phyloP scores from a whole-genome alignment of 1,284 basidiomycete genomes.

The Volvariella surrecta region DNA sequence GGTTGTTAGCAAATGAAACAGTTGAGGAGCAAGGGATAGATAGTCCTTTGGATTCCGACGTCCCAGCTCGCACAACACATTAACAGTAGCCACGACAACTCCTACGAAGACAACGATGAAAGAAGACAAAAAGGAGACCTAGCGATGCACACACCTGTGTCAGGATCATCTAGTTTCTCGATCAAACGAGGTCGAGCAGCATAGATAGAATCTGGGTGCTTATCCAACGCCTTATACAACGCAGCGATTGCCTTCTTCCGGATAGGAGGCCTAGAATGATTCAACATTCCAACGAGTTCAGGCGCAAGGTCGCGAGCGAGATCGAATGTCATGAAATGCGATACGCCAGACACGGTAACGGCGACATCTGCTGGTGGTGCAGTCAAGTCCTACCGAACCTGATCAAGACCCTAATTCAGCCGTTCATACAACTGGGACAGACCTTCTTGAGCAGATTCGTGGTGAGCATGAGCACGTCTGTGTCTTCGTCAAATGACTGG shows the following conservation, averaged over 20 bases:
- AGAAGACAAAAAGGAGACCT: too few species aligned
- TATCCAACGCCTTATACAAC: conserved; percentile 69
- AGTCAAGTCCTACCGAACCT: conserved; percentile 63
- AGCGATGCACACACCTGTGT: conserved; percentile 46
- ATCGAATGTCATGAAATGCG: conserved; percentile 84
- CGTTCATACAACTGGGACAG: too few species aligned
- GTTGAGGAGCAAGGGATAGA: conserved; percentile 80
- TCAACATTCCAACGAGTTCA: conserved; percentile 84
- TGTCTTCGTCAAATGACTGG: conserved; percentile 90
- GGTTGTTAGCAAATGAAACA: conserved; percentile 92
- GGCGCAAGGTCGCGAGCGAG: conserved; percentile 84
- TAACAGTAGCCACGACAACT: conserved; percentile 89
- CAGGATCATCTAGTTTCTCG: conserved; percentile 83
- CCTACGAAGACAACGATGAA: conserved; percentile 39
- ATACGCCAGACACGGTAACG: conserved; percentile 80
- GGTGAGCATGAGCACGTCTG: conserved; percentile 95
- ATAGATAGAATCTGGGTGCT: conserved; percentile 70
- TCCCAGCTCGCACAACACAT: conserved; percentile 91
- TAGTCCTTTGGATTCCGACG: conserved; percentile 73
- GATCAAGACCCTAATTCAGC: too few species aligned
- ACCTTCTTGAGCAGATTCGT: conserved; percentile 99
- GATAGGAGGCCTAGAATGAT: conserved; percentile 83
- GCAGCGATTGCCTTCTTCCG: conserved; percentile 86
- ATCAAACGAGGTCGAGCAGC: conserved; percentile 66
- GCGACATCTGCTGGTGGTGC: conserved; percentile 73